Base-by-base conservation (phyloP, 352 stramenopile genomes). In the Sclerospora graminicola region DNA sequence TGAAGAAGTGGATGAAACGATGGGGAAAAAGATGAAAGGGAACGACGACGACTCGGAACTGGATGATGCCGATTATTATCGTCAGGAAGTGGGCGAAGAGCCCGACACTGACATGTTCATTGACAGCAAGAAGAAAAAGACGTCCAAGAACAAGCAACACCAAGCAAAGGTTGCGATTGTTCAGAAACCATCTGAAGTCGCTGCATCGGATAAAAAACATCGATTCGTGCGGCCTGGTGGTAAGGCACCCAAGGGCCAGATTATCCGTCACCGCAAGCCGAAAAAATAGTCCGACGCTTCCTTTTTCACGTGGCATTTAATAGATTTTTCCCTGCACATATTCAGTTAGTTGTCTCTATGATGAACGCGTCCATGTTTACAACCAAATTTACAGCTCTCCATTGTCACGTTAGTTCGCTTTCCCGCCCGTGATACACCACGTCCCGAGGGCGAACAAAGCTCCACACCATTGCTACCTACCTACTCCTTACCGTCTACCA, bases 11-110 rank as follows among this genome's bases (percentile, higher is more conserved):
- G 69, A 58, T 27, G 60, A 51, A 9, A 51, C 59, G n/a, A 35
- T 28, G 39, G 50, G 39, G 7, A 48, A 18, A 7, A 50, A 65
- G 11, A 35, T 27, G 36, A 45, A 36, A 7, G 49, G 23, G 9
- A 70, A 52, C 9, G 60, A 72, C 13, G 62, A 83, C 35, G 72
- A 83, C 10, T 83, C 61, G 38, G 78, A 89, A 36, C 29, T 80
- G 9, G 73, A 90, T 30, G 79, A 90, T 41, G 69, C 64, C 8
- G 79, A 88, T 27, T 90, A 88, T 54, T 90, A 90, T 59, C 75
- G 79, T 40, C 69, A 87, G 39, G 79, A 86, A 34, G 79, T 90
- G 16, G 79, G 79, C 10, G 75, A 90, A 47, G 79, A 88, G 41
- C 79, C 79, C 0, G 77, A 91, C 26, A 38, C 71, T 37, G 83